Conservation (phyloP, 1,284 basidiomycete genomes). For the Neonothopanus nambi region DNA sequence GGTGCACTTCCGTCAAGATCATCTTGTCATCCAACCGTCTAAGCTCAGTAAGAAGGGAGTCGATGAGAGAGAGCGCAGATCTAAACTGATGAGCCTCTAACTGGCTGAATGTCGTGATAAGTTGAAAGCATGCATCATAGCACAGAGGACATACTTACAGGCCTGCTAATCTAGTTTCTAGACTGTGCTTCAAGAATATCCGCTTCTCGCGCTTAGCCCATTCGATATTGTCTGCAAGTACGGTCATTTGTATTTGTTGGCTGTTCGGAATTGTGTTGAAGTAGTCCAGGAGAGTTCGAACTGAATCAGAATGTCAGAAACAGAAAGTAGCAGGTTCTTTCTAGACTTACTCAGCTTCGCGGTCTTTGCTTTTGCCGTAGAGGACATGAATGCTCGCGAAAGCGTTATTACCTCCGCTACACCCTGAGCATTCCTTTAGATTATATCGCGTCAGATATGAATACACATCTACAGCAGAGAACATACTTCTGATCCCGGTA, state of each 20-base stretch:
- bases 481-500: constrained; percentile 83
- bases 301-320: constrained; percentile 39
- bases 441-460: background rate
- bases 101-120: constrained; percentile 46
- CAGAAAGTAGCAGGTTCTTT: constrained; percentile 7
- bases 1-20: constrained; percentile 95
- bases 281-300: constrained; percentile 90
- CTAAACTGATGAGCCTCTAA: constrained; percentile 80
- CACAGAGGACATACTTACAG: constrained; percentile 52
- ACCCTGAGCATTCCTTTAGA: constrained; percentile 81
- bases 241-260: constrained; percentile 80
- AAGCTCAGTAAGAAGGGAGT: constrained; percentile 84
- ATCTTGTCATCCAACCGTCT: constrained; percentile 97
- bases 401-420: constrained; percentile 87
- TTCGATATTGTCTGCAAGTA: constrained; percentile 87
- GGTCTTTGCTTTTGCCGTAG: constrained; percentile 97
- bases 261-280: constrained; percentile 81
- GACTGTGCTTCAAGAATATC: constrained; percentile 92
- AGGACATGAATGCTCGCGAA: constrained; percentile 89
- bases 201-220: constrained; percentile 94
- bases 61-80: constrained; percentile 82
- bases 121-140: background rate
- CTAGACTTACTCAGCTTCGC: constrained; percentile 85
- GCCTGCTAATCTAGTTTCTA: constrained; percentile 88
- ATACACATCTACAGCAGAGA: background rate